Evolutionary conservation across 768 basidiomycete genomes (phyloP).

Genomic region (Sarcomyxa edulis): DNA sequence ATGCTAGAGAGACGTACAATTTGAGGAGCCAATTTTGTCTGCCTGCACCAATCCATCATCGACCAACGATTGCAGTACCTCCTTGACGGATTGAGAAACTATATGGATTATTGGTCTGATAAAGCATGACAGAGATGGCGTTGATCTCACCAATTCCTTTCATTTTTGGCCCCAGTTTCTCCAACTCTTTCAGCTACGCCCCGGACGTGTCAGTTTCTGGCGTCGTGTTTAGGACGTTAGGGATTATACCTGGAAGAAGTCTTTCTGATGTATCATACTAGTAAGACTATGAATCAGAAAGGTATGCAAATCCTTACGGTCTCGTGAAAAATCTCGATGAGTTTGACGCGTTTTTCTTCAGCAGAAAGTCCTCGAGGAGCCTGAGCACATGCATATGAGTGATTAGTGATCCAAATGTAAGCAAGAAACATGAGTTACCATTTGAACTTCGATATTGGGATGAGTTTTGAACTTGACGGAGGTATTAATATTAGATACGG

Average conservation of each 20-base stretch:
- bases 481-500: too few species aligned
- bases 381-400: too few species aligned
- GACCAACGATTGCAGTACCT: conserved; percentile 81
- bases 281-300: not conserved
- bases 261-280: too few species aligned
- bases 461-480: too few species aligned
- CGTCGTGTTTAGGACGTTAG: not conserved
- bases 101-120: not conserved
- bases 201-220: conserved; percentile 1
- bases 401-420: too few species aligned
- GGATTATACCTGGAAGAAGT: conserved; percentile 66
- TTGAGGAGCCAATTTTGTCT: conserved; percentile 94
- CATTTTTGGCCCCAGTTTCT: conserved; percentile 82
- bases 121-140: conserved; percentile 7
- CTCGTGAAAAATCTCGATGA: conserved; percentile 93
- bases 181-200: conserved; percentile 80
- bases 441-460: too few species aligned
- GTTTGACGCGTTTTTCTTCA: conserved; percentile 85
- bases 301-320: conserved; percentile 39
- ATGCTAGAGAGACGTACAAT: conserved; percentile 54
- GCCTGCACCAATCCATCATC: conserved; percentile 81
- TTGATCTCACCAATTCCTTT: conserved; percentile 97
- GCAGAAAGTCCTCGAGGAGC: conserved; percentile 81
- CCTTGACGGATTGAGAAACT: conserved; percentile 92
- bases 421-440: too few species aligned